Base-by-base conservation (phyloP, 345 rosid species). In the Citrus maxima region DNA sequence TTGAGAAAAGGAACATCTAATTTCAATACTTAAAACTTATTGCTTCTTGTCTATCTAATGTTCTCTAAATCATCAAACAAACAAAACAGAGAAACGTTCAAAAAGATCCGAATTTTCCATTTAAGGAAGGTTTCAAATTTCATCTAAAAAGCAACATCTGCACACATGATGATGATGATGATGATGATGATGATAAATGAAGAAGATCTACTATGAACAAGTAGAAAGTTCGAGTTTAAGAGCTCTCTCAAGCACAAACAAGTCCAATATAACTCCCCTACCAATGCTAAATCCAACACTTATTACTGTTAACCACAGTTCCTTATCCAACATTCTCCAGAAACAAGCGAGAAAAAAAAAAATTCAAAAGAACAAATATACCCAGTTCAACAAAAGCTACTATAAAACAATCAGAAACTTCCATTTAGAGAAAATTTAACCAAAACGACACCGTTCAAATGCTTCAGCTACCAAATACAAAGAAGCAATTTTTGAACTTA, bases 201-300 rank as follows among this genome's bases (percentile, higher is more conserved):
- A 78, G 71, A 80, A 86, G 86, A 86, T 83, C 88, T 80, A 59
- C 77, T 24, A 28, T 2, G 40, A 34, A 34, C 35, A 51, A 51
- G 24, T 30, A 70, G 51, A 49, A 7, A 28, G 54, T 67, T 58
- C 73, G 67, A 77, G 66, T 73, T 34, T 42, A 37, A 37, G 64
- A 67, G 38, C 37, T 35, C 54, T 24, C 4, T 13, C 56, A 24
- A 27, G 69, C 62, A 24, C 49, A 55, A 66, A 28, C 22, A 7
- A 10, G 21, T 16, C 14, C 70, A 56, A 27, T 38, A 24, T 38
- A 51, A 22, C 28, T 34, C 30, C 64, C 40, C 40, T 55, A 16
- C 28, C 24, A 74, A 75, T 6, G 71, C 62, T 49, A 46, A 75
- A 46, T 27, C 65, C 35, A 34, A 35, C 55, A 76, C 38, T 59